Evolutionary conservation across 2,329 filamentous ascomycete genomes (phyloP), one percentile per base, ranked within the genome.

Genomic region (Kalmusia sp.): DNA sequence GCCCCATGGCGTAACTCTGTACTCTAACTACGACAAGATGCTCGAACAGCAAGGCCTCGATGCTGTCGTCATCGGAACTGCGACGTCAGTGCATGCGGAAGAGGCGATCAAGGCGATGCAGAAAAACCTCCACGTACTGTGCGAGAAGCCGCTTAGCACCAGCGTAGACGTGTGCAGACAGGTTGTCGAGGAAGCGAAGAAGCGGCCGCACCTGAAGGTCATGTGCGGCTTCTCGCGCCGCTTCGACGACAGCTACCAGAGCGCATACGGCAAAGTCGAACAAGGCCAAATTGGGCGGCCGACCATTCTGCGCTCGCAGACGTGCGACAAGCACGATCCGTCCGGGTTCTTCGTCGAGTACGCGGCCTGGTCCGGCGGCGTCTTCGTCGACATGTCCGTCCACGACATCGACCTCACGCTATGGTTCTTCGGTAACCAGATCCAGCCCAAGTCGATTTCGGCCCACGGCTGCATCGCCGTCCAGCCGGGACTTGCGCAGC

Each of bases 21-120:
- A 81, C 62, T 66, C 68, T 7, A 60, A 77, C 58, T 83, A 80
- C 59, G 72, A 79, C 24, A 74, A 80, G 57, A 79, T 82, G 76
- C 68, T 83, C 45, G 55, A 70, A 49, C 67, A 74, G 14, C 60
- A 68, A 3, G 76, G 76, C 0, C 61, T 79, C 1, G 63, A 80
- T 52, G 79, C 79, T 9, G 76, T 82, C 1, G 71, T 78, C 43
- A 68, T 75, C 39, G 60, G 61, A 8, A 73, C 72, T 5, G 66
- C 65, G 15, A 74, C 71, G 2, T 65, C 62, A 8, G 70, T 76
- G 6, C 73, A 75, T 51, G 69, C 71, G 1, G 64, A 68, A 46
- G 66, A 75, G 59, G 62, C 71, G 9, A 61, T 70, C 35, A 62
- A 65, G 24, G 69, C 71, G 7, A 73, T 76, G 40, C 61, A 70